Conservation (phyloP, 2,329 filamentous ascomycete species). For the Curvularia sp. region DNA sequence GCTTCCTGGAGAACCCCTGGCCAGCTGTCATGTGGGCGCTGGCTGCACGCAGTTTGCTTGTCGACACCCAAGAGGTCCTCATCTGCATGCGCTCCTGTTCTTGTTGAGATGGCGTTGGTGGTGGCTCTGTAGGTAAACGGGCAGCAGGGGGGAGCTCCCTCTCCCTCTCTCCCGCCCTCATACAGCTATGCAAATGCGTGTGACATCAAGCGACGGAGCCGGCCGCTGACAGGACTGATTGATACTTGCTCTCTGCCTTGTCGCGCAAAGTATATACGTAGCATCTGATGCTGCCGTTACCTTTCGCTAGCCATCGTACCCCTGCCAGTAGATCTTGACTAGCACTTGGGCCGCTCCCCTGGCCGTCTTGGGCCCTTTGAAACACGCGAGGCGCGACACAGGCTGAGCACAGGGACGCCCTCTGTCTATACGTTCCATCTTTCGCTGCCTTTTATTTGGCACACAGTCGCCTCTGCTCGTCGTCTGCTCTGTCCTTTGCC, state of each 20-base stretch:
- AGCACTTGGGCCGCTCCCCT: slow-evolving; percentile 32
- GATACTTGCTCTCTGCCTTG: neutral
- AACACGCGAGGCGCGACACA: slow-evolving; percentile 28
- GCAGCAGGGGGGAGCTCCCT: neutral
- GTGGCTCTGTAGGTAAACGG: neutral
- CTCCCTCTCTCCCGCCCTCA: neutral
- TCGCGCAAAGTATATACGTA: neutral
- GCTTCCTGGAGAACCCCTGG: slow-evolving; percentile 7
- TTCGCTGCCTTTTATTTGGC: slow-evolving; percentile 12
- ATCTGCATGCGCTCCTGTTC: slow-evolving; percentile 25
- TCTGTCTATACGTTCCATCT: slow-evolving; percentile 15
- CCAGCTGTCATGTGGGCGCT: slow-evolving; percentile 23
- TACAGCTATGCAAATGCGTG: neutral
- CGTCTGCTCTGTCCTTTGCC: slow-evolving; percentile 1
- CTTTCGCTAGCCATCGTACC: slow-evolving; percentile 7
- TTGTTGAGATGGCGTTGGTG: neutral
- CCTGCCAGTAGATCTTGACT: slow-evolving; percentile 28
- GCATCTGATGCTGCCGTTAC: slow-evolving; percentile 10
- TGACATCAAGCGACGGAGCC: neutral
- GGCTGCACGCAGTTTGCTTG: slow-evolving; percentile 23
- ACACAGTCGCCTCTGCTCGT: neutral
- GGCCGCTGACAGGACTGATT: slow-evolving; percentile 15
- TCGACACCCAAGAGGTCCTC: slow-evolving; percentile 26
- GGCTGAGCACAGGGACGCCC: slow-evolving; percentile 26
- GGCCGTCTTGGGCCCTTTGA: slow-evolving; percentile 36